Evolutionary conservation across 2,329 filamentous ascomycete genomes (phyloP).

Genomic region (Sporothrix phasma): DNA sequence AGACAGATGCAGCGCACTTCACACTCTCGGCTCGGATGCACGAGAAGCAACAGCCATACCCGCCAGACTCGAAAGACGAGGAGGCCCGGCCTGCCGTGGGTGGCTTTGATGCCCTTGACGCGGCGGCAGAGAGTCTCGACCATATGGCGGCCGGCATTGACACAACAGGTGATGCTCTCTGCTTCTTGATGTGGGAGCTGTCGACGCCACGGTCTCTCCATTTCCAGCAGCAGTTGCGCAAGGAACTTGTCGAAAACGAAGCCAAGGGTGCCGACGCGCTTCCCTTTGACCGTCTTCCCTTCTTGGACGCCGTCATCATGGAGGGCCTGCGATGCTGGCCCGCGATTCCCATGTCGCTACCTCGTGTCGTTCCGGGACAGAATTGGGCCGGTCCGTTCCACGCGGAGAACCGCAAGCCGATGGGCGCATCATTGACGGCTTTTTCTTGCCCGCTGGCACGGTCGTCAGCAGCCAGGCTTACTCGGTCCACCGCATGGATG

Average conservation of each 20-base stretch:
- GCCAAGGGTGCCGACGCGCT: conserved; percentile 17
- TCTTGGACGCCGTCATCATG: conserved; percentile 53
- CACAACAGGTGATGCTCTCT: conserved; percentile 59
- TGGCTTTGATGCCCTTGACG: conserved; percentile 41
- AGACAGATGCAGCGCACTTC: conserved; percentile 39
- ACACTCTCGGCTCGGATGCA: conserved; percentile 51
- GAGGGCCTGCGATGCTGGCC: conserved; percentile 55
- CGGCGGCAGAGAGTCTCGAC: conserved; percentile 59
- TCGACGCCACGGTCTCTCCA: conserved; percentile 46
- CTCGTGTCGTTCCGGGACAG: conserved; percentile 43
- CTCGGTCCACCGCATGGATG: conserved; percentile 49
- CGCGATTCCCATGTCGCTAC: conserved; percentile 58
- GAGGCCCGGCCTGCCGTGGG: background rate
- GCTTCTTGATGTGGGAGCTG: conserved; percentile 62
- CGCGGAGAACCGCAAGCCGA: conserved; percentile 21
- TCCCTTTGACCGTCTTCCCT: conserved; percentile 41
- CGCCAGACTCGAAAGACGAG: conserved; percentile 17
- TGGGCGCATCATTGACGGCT: conserved; percentile 46
- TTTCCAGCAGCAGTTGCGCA: conserved; percentile 42
- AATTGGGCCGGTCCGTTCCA: background rate
- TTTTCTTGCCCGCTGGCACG: conserved; percentile 41
- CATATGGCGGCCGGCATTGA: conserved; percentile 65
- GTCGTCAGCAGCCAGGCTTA: conserved; percentile 53
- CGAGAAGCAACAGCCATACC: conserved; percentile 31
- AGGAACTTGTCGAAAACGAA: conserved; percentile 39